Conservation (phyloP, 2,329 filamentous ascomycete genomes). For the Xylaria sp. region DNA sequence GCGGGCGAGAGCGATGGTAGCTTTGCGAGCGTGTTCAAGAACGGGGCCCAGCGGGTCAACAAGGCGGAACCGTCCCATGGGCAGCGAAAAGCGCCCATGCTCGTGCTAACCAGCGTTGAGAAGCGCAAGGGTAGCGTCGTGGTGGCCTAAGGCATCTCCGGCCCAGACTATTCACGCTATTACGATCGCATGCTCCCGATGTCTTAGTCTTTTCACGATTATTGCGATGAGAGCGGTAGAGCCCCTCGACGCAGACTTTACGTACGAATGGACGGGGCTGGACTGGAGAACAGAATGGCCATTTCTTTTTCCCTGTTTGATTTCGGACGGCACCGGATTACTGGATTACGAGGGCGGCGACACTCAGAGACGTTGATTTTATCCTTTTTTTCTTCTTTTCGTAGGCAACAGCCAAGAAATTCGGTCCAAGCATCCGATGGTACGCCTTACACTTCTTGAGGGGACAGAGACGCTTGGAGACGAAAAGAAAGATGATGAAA, state of each 20-base stretch:
- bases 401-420: conserved; percentile 26
- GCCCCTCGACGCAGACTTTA: conserved; percentile 29
- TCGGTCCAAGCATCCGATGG: conserved; percentile 18
- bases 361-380: conserved; percentile 21
- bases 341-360: conserved; percentile 21
- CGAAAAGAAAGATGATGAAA: conserved; percentile 7
- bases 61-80: conserved; percentile 60
- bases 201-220: conserved; percentile 35
- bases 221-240: conserved; percentile 35
- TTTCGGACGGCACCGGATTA: conserved; percentile 23
- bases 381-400: too few species aligned
- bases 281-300: conserved; percentile 33
- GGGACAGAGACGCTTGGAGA: conserved; percentile 30
- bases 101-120: conserved; percentile 85
- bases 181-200: conserved; percentile 37
- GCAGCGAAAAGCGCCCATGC: conserved; percentile 81
- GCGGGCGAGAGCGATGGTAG: conserved; percentile 61
- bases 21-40: conserved; percentile 69
- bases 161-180: conserved; percentile 31
- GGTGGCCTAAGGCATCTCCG: conserved; percentile 28
- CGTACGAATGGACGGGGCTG: conserved; percentile 32
- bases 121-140: conserved; percentile 73
- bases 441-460: conserved; percentile 18
- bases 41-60: conserved; percentile 53
- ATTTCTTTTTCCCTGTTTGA: conserved; percentile 32